These are phyloP conservation scores for Penicillium hesseltinei DNA, from an alignment of 2,329 filamentous ascomycete species.

Conservation along the genomic window DNA sequence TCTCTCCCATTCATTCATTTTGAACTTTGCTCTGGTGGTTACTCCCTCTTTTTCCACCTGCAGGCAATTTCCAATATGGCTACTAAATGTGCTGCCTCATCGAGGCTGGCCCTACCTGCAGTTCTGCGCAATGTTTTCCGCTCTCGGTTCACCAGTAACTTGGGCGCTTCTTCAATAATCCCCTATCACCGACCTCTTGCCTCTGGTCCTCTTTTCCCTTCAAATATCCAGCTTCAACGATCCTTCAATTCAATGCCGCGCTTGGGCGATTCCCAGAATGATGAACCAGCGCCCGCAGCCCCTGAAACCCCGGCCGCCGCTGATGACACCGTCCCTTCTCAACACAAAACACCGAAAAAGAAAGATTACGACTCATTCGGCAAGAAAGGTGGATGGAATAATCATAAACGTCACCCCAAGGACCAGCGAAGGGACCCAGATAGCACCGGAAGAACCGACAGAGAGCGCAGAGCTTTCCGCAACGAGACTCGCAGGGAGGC, in stretches of 20 bases:
- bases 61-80: constrained; percentile 17
- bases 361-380: not conserved
- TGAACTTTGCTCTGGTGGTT: constrained; percentile 3
- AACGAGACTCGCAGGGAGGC: constrained; percentile 8
- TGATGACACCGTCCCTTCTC: not conserved
- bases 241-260: not conserved
- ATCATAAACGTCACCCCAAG: not conserved
- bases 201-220: constrained; percentile 1
- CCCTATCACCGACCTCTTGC: not conserved
- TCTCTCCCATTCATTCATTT: not conserved
- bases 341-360: not conserved
- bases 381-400: constrained; percentile 1
- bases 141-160: constrained; percentile 20
- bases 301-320: not conserved
- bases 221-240: not conserved
- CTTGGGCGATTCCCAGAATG: not conserved
- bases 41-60: not conserved
- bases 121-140: constrained; percentile 27
- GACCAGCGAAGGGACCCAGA: not conserved
- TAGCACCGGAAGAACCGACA: constrained; percentile 1
- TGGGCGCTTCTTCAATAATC: constrained; percentile 7
- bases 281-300: not conserved
- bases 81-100: constrained; percentile 24
- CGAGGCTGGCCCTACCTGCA: constrained; percentile 26
- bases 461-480: constrained; percentile 9